These are phyloP conservation scores for Herpetomonas tarakana DNA, from an alignment of 208 protist species.

Conservation along the genomic window DNA sequence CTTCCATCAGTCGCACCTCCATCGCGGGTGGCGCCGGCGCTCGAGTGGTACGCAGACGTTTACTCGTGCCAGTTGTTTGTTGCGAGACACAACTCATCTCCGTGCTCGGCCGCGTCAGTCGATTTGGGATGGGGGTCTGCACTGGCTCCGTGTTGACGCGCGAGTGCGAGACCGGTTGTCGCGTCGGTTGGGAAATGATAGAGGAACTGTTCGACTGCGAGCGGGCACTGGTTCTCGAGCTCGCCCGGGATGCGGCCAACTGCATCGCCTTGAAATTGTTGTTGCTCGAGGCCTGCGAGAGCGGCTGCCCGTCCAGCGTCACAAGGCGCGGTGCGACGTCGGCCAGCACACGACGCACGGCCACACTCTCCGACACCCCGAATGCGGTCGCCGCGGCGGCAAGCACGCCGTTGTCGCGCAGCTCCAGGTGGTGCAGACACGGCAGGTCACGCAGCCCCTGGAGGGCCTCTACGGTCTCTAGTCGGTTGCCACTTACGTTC, in stretches of 20 bases:
- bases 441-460: slow-evolving; percentile 25
- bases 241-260: too few species aligned
- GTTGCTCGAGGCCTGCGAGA: slow-evolving; percentile 69
- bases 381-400: not conserved
- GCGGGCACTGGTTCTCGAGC: too few species aligned
- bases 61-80: too few species aligned
- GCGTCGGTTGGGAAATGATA: too few species aligned
- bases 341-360: slow-evolving; percentile 17
- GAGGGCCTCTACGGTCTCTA: slow-evolving; percentile 33
- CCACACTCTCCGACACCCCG: not conserved
- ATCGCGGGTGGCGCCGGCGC: slow-evolving; percentile 14
- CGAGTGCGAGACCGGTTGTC: too few species aligned
- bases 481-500: slow-evolving; percentile 41
- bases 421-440: slow-evolving; percentile 54
- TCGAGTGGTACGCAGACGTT: not conserved
- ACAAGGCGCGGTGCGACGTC: slow-evolving; percentile 44
- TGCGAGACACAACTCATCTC: too few species aligned
- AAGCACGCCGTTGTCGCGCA: slow-evolving; percentile 55
- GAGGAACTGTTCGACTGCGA: too few species aligned
- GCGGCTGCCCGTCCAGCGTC: slow-evolving; percentile 49
- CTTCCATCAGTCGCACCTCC: slow-evolving; percentile 44
- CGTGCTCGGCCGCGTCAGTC: too few species aligned
- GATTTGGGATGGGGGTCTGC: too few species aligned
- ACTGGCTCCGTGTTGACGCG: too few species aligned
- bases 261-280: slow-evolving; percentile 34